Evolutionary conservation across 73 alveolate species (phyloP), one percentile per base, ranked within the genome.

Genomic region (Paramecium primaurelia): DNA sequence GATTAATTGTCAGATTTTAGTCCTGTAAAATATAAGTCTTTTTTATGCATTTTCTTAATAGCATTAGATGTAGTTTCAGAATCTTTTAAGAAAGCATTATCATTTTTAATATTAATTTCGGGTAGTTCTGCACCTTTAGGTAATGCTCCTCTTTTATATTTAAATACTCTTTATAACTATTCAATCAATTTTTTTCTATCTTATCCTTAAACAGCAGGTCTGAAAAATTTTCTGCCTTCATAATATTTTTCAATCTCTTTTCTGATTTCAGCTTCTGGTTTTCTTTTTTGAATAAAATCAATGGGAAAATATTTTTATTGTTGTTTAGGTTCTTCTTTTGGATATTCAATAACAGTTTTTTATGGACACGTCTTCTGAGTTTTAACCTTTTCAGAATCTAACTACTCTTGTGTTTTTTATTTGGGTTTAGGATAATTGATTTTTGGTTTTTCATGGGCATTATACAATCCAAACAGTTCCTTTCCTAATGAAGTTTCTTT

Each of bases 401-500:
- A 6, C 49, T 89, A 77, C 30, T 89, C 90, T 71, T 58, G 18
- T 1, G 92, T 89, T 49, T 89, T 89, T 45, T 89, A 47, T 58
- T 92, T 88, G 0, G 95, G 95, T 69, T 94, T 94, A 0, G 96
- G 97, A 73, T 94, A 94, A 77, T 75, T 38, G 5, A 94, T 86
- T 83, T 94, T 92, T 28, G 97, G 96, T 59, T 93, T 93, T 64
- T 92, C 95, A 36, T 86, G 89, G 8, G 89, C 93, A 40, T 92
- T 86, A 71, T 92, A 94, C 71, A 94, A 75, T 6, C 95, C 86
- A 49, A 71, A 94, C 26, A 94, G 91, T 93, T 92, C 95, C 58
- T 93, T 86, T 0, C 97, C 97, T 37, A 93, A 93, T 11, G 93
- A 93, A 30, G 93, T 68, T 28, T 92, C 97, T 80, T 95, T 86